Conservation (phyloP, 2,329 filamentous ascomycete genomes). For the Alternaria atra region DNA sequence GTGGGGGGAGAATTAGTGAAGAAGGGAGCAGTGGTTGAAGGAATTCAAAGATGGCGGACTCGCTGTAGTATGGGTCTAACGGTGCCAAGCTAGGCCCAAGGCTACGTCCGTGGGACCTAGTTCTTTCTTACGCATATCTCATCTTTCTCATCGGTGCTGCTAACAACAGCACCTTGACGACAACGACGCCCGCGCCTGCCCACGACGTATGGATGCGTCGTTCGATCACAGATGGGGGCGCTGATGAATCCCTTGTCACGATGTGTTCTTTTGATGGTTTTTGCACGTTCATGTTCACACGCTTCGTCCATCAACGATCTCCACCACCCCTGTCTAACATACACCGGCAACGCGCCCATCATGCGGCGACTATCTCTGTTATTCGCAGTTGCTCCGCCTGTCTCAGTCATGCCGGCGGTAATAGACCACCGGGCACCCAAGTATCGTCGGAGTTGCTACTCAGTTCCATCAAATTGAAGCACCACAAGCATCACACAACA, state of each 20-base stretch:
- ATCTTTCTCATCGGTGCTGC: constrained; percentile 29
- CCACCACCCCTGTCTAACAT: constrained; percentile 19
- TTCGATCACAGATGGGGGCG: constrained; percentile 7
- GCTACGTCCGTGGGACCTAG: constrained; percentile 34
- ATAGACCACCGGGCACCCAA: not conserved
- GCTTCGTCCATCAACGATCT: constrained; percentile 19
- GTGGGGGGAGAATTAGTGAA: constrained; percentile 24
- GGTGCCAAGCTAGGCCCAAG: constrained; percentile 30
- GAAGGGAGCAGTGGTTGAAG: constrained; percentile 36
- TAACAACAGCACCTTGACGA: constrained; percentile 16
- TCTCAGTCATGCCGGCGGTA: constrained; percentile 9
- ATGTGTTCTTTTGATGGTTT: constrained; percentile 13
- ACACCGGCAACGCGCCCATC: constrained; percentile 11
- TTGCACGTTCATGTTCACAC: constrained; percentile 21
- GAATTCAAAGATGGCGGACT: constrained; percentile 34
- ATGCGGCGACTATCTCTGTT: constrained; percentile 15
- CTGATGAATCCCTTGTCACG: constrained; percentile 8
- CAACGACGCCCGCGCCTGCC: constrained; percentile 15
- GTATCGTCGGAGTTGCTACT: not conserved
- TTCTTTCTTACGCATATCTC: constrained; percentile 37
- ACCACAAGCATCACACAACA: not conserved
- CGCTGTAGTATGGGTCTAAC: constrained; percentile 28
- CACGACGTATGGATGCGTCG: constrained; percentile 18
- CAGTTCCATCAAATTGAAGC: not conserved
- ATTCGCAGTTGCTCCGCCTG: constrained; percentile 16